Evolutionary conservation across 768 basidiomycete genomes (phyloP).

Genomic region (Trametopsis cervina): DNA sequence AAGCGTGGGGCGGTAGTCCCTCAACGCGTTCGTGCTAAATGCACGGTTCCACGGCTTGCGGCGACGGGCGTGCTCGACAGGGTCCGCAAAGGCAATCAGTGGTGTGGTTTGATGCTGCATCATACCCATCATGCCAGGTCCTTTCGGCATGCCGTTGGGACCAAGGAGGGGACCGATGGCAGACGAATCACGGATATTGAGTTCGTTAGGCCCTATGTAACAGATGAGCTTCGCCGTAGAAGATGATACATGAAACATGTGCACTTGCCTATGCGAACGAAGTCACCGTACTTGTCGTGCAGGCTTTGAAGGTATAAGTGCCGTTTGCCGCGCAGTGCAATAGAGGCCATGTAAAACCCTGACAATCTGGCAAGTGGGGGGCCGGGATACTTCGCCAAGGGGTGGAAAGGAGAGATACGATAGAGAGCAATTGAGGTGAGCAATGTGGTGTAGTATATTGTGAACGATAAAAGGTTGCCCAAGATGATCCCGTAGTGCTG

Average conservation of each 20-base stretch:
- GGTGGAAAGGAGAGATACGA: constrained; percentile 47
- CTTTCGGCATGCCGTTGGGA: constrained; percentile 19
- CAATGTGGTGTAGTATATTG: too few species aligned
- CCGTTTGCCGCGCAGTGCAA: constrained; percentile 30
- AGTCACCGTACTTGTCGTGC: constrained; percentile 28
- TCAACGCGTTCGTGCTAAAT: constrained; percentile 3
- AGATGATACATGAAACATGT: constrained; percentile 13
- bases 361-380: constrained; percentile 36
- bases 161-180: constrained; percentile 18
- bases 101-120: background rate
- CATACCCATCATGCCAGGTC: constrained; percentile 13
- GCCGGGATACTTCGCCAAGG: constrained; percentile 43
- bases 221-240: background rate
- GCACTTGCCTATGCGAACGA: constrained; percentile 31
- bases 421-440: constrained; percentile 26
- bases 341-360: constrained; percentile 31
- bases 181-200: constrained; percentile 15
- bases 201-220: constrained; percentile 18
- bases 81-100: constrained; percentile 2
- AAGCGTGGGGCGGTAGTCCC: constrained; percentile 5
- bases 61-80: constrained; percentile 1
- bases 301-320: constrained; percentile 23
- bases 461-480: too few species aligned
- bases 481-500: too few species aligned
- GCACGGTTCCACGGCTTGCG: constrained; percentile 7